Base-by-base conservation (phyloP, 108 stramenopile species). In the Nitzschia putrida region DNA sequence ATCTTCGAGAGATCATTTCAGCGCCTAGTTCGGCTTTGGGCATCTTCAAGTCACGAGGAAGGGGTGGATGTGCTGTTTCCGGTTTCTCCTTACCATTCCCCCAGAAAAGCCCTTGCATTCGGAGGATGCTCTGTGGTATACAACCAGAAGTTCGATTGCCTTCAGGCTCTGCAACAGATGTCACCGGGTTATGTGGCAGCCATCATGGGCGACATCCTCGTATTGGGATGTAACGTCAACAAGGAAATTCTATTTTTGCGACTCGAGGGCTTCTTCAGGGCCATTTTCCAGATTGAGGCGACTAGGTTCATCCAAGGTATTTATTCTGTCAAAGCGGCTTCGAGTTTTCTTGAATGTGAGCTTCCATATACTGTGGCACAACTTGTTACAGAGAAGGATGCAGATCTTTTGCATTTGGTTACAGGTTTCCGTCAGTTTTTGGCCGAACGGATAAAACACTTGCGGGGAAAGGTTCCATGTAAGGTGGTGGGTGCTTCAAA, bases 21-120 rank as follows among this genome's bases (percentile, higher is more conserved):
- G 22, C 41, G 72, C 12, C 16, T 83, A 10, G 69, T 80, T 7
- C 73, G 83, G 18, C 53, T 80, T 50, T 80, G 79, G 79, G 70
- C 77, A 13, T 40, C 50, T 24, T 10, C 63, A 0, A 34, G 40
- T 12, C 16, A n/a, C 18, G 51, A 60, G 9, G 64, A 58, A 41
- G 21, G 20, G 21, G 11, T 39, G 54, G 23, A 14, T 25, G 22
- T 51, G n/a, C 21, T 72, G 14, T 56, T 60, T 52, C 71, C 60
- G 23, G 61, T 21, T 53, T 45, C 47, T 7, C 18, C 21, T 9
- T 57, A 57, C 38, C 39, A 39, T 40, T 60, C 74, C 4, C 9
- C 53, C 8, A 56, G 60, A 50, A 68, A 40, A 25, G 74, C 67
- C 2, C 43, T 69, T 21, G 61, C 68, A 0, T 76, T 76, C 64